Evolutionary conservation across 305 asterid species (phyloP), one percentile per base, ranked within the genome.

Genomic region (Caryopteris hybrid): DNA sequence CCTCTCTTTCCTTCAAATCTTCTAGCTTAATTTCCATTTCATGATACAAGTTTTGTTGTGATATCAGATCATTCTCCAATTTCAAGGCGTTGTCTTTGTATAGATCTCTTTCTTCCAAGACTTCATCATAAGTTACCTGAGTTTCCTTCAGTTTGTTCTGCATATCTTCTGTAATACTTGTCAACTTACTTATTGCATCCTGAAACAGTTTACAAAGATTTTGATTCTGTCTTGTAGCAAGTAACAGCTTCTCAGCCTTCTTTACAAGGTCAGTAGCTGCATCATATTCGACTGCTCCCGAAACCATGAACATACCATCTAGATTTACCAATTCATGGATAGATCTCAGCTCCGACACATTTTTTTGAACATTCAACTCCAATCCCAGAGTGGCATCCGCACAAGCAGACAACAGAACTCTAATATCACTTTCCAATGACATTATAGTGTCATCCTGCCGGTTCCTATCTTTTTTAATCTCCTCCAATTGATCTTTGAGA

Each of bases 361-460:
- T 74, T 73, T 81, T 78, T 43, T 73, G 77, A 16, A 71, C 62
- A 56, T 84, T 83, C 68, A 71, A 72, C 67, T 83, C 86, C 79
- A 91, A 79, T 47, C 69, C 84, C 50, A 74, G 68, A 68, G 87
- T 78, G 79, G 89, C 93, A 83, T 82, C 83, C 43, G 78, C 39
- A 77, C 96, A 94, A 79, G 96, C 89, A 76, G 96, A 88, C 29
- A 66, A 74, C 34, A 91, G 74, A 76, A 79, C 83, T 83, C 74
- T 71, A 14, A 74, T 73, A 75, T 81, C 88, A 63, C 71, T 76
- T 80, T 85, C 97, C 83, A 91, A 60, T 50, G 74, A 75, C 11
- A 66, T 75, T 61, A 86, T 66, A 42, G 76, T 64, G 70, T 75
- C 82, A 69, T 81, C 85, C 56, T 74, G 93, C 38, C 79, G 75